Percentiles rank a stretch among this genome's conserved stretches.
Conservation (phyloP, 805 yeast genomes). For the Candida ponderosae region DNA sequence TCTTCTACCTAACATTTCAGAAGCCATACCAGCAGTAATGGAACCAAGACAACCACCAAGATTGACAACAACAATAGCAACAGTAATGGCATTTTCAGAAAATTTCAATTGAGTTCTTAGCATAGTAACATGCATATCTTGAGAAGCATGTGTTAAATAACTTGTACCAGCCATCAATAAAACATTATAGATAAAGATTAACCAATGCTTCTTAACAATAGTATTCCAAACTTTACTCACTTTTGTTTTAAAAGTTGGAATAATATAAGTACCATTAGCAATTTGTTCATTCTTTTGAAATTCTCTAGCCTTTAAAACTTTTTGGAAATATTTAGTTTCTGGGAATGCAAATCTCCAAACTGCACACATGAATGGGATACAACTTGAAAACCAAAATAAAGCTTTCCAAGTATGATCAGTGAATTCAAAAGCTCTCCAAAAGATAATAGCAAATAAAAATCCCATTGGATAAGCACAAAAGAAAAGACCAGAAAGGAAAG, state of each 20-base stretch:
- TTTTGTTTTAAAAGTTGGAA: conserved; percentile 16
- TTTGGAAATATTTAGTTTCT: conserved; percentile 47
- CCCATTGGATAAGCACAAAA: conserved; percentile 60
- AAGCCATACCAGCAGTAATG: conserved; percentile 43
- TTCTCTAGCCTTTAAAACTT: conserved; percentile 21
- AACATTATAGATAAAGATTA: conserved; percentile 47
- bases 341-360: conserved; percentile 50
- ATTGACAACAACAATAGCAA: conserved; percentile 54
- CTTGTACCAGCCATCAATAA: conserved; percentile 62
- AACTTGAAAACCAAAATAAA: conserved; percentile 66
- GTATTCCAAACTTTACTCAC: conserved; percentile 25
- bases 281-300: conserved; percentile 20
- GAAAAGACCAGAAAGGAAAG: conserved; percentile 56
- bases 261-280: conserved; percentile 19
- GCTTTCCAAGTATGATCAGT: conserved; percentile 56
- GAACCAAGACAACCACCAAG: conserved; percentile 66
- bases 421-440: conserved; percentile 51
- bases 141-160: conserved; percentile 68
- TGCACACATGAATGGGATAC: conserved; percentile 50
- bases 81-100: conserved; percentile 41
- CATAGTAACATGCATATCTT: conserved; percentile 65
- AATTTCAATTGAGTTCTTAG: conserved; percentile 43
- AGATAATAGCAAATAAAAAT: conserved; percentile 53
- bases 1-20: conserved; percentile 59
- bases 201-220: conserved; percentile 48